Conservation (phyloP, 116 monocot species). For the Dioscorea cayenensis region DNA sequence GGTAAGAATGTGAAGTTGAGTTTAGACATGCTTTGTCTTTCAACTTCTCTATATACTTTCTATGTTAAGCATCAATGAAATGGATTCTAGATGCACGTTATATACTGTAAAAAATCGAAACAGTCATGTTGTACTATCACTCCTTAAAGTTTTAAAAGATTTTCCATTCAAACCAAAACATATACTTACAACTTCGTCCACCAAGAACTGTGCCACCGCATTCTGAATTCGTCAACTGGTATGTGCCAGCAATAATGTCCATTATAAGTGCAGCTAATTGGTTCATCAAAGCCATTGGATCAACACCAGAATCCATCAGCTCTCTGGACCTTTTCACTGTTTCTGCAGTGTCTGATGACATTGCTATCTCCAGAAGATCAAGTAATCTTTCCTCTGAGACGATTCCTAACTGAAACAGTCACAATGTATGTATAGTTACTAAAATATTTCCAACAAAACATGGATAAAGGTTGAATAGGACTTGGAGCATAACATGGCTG, state of each 20-base stretch:
- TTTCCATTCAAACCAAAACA: slow-evolving; percentile 1
- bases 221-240: slow-evolving; percentile 13
- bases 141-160: neutral
- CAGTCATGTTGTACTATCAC: neutral
- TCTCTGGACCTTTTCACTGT: slow-evolving; percentile 85
- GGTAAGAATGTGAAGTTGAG: too few species aligned
- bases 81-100: too few species aligned
- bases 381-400: slow-evolving; percentile 91
- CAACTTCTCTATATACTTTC: too few species aligned
- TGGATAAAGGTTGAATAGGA: too few species aligned
- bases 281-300: slow-evolving; percentile 70
- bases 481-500: neutral
- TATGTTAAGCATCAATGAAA: too few species aligned
- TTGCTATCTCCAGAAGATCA: slow-evolving; percentile 78
- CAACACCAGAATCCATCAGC: slow-evolving; percentile 81
- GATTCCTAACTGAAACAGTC: slow-evolving; percentile 53
- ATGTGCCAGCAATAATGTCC: slow-evolving; percentile 83
- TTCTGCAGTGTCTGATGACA: slow-evolving; percentile 83
- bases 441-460: neutral
- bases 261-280: slow-evolving; percentile 84
- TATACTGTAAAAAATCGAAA: too few species aligned
- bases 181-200: slow-evolving; percentile 30
- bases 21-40: too few species aligned
- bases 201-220: slow-evolving; percentile 17
- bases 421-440: neutral